phyloP scores from a whole-genome alignment of 441 rosid species.

The Gossypium trilobum region DNA sequence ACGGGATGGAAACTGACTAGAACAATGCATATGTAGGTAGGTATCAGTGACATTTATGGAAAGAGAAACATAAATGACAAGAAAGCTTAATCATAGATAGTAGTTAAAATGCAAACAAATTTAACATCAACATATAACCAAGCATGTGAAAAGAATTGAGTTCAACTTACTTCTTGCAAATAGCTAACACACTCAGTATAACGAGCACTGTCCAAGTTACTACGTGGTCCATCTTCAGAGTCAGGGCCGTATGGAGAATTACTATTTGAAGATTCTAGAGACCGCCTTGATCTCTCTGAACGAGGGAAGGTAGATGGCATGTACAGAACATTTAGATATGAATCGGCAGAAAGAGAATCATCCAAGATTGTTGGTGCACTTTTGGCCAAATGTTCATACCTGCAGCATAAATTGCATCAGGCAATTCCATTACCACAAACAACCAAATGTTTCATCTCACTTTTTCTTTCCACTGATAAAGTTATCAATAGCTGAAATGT shows the following conservation, averaged over 20 bases:
- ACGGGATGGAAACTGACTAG: neutral
- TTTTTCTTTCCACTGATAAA: neutral
- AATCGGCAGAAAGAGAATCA: slow-evolving; percentile 96
- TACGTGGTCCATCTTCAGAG: slow-evolving; percentile 78
- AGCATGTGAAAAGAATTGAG: slow-evolving; percentile 10
- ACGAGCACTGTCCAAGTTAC: slow-evolving; percentile 77
- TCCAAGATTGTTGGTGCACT: slow-evolving; percentile 98
- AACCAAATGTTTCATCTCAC: neutral
- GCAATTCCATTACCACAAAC: slow-evolving; percentile 6
- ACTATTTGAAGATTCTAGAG: slow-evolving; percentile 47
- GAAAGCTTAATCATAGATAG: slow-evolving; percentile 1
- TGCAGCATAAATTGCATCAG: slow-evolving; percentile 28
- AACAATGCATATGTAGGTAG: neutral
- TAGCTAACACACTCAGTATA: slow-evolving; percentile 72
- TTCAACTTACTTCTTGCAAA: slow-evolving; percentile 74
- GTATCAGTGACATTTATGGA: neutral
- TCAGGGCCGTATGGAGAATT: slow-evolving; percentile 41
- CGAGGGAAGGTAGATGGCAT: slow-evolving; percentile 99
- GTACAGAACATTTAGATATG: slow-evolving; percentile 85
- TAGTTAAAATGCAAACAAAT: neutral
- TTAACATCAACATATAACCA: neutral
- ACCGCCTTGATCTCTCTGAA: slow-evolving; percentile 78
- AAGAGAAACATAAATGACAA: neutral
- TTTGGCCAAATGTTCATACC: slow-evolving; percentile 98
- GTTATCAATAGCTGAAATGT: neutral